phyloP scores from a whole-genome alignment of 2,329 filamentous ascomycete species.

The Colletotrichum eremochloae region DNA sequence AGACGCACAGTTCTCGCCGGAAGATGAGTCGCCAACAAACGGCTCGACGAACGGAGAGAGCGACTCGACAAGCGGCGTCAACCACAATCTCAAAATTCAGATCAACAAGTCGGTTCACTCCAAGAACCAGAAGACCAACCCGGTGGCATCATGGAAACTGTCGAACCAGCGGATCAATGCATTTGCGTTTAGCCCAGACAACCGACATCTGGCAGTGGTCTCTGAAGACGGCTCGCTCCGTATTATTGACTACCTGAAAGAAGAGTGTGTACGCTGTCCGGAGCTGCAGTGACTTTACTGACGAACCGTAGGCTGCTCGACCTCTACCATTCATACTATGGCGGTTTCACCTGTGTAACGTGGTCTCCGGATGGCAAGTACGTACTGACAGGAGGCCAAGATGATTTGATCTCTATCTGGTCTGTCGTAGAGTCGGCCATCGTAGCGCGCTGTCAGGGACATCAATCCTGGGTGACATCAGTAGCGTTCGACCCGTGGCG shows the following conservation, averaged over 20 bases:
- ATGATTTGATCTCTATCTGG: conserved; percentile 97
- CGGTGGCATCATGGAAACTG: conserved; percentile 91
- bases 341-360: conserved; percentile 90
- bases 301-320: conserved; percentile 76
- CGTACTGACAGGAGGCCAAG: conserved; percentile 93
- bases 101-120: conserved; percentile 94
- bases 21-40: conserved; percentile 65
- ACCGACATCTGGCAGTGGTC: conserved; percentile 87
- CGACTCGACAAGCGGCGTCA: conserved; percentile 50
- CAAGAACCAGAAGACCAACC: conserved; percentile 92
- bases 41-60: conserved; percentile 52
- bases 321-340: conserved; percentile 92
- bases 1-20: conserved; percentile 82
- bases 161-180: conserved; percentile 92
- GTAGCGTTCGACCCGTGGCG: conserved; percentile 98
- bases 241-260: conserved; percentile 91
- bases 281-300: conserved; percentile 5
- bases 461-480: conserved; percentile 94
- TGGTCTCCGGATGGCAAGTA: conserved; percentile 99
- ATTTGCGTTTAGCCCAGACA: conserved; percentile 93
- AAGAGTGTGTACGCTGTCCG: conserved; percentile 73
- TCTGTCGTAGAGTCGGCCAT: conserved; percentile 85
- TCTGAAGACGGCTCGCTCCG: conserved; percentile 91
- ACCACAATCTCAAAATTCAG: conserved; percentile 67
- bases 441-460: conserved; percentile 92